Base-by-base conservation (phyloP, 225 moss, liverwort and hornwort genomes). In the Neckera pumila region DNA sequence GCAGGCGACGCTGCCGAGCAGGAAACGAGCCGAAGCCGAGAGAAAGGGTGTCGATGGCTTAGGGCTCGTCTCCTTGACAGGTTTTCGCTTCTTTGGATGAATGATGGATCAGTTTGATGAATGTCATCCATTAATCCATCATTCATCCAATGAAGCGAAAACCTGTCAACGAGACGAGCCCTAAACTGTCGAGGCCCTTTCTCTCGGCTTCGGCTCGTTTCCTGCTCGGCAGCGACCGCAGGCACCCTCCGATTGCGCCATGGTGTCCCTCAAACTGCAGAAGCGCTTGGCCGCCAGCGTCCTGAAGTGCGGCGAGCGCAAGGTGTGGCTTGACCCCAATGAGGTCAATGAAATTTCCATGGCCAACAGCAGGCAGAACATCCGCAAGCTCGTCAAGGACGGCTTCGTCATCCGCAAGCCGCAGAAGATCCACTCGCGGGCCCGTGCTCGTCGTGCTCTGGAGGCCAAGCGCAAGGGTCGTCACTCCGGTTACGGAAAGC, bases 251-350 rank as follows among this genome's bases (percentile, higher is more conserved):
- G 56, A 74, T 19, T 43, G 42, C 76, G 74, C 90, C 85, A 97
- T 97, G 97, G 96, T 97, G 93, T 97, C 97, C 58, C 95, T 97
- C 66, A 97, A 97, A 95, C 89, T 97, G 95, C 97, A 97, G 93
- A 96, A 97, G 95, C 97, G 97, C 88, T 89, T 97, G 72, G 97
- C 97, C 86, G 96, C 96, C 66, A 95, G 95, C 89, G 97, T 97
- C 76, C 93, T 97, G 57, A 97, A 97, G 84, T 97, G 97, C 82
- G 97, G 97, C n/a, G 96, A 97, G 89, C 96, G 96, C 86, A 97
- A 97, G 93, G 97, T 97, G 17, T 97, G 97, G 97, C 85, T 97
- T 25, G 97, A 97, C 81, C 97, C 97, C 27, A 97, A 97, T 92
- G 97, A 97, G 91, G 96, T 96, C 85, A 97, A 96, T n/a, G 97